These are phyloP conservation scores for Angomonas desouzai DNA, from an alignment of 208 protist species.

Conservation along the genomic window DNA sequence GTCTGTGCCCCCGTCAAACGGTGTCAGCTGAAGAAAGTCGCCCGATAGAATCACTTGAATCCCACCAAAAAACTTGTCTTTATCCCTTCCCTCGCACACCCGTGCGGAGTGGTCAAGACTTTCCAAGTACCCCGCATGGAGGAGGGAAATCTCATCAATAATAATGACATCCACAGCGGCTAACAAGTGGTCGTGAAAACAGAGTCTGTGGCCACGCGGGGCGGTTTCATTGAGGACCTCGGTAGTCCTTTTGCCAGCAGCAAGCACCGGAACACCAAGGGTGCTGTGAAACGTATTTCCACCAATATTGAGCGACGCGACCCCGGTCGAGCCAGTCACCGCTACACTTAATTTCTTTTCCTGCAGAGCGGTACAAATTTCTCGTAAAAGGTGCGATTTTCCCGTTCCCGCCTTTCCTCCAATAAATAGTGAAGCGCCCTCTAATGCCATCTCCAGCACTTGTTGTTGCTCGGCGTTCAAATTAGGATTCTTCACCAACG, in stretches of 20 bases:
- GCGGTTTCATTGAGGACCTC: conserved; percentile 1
- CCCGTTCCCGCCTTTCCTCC: conserved; percentile 67
- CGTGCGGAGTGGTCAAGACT: conserved; percentile 39
- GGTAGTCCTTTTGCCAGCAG: background rate
- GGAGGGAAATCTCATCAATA: conserved; percentile 80
- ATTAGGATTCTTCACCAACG: background rate
- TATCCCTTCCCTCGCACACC: conserved; percentile 15
- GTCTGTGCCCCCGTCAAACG: conserved; percentile 12
- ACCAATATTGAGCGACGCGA: conserved; percentile 62
- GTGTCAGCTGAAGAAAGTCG: conserved; percentile 83
- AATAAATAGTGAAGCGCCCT: conserved; percentile 65
- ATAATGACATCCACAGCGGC: conserved; percentile 50
- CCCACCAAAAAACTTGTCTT: conserved; percentile 63
- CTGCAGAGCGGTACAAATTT: conserved; percentile 24
- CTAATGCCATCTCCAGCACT: conserved; percentile 30
- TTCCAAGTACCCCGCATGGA: conserved; percentile 55
- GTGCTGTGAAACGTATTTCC: conserved; percentile 79
- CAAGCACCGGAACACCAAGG: conserved; percentile 46
- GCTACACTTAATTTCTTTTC: conserved; percentile 29
- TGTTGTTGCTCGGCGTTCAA: conserved; percentile 31
- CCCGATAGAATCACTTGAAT: conserved; percentile 82
- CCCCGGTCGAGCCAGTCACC: conserved; percentile 58
- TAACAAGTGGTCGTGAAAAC: conserved; percentile 23
- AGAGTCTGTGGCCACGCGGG: conserved; percentile 6
- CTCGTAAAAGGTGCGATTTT: conserved; percentile 58